Base-by-base conservation (phyloP, 805 yeast species). In the Allodekkera sacchari region DNA sequence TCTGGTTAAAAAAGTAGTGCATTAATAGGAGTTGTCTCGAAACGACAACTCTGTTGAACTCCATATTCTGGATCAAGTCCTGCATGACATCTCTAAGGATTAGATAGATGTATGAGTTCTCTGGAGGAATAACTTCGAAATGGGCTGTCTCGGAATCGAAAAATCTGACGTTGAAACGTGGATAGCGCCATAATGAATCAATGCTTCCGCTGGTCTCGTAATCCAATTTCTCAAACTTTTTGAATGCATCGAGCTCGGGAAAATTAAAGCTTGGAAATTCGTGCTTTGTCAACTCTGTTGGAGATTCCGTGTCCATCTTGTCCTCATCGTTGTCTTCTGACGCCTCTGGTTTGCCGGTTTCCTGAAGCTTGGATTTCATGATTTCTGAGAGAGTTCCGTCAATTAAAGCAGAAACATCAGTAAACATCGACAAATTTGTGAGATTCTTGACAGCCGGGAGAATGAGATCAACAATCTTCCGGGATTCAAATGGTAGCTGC, bases 1-100 rank as follows among this genome's bases (percentile, higher is more conserved):
- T 71, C 8, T 73, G 65, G 39, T 72, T 67, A 62, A 87, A 87
- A 47, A 76, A 88, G 33, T 72, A 53, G 47, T 81, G 87, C 34
- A 92, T 57, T 6, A 78, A 72, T 19, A 84, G 68, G 27, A 92
- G 68, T 53, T 87, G 96, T 40, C 83, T 75, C 0, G 95, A 77
- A 7, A 84, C 94, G 41, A 83, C 92, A 28, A 73, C 74, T 49
- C 95, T 78, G 59, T 92, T 92, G 64, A 84, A 92, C 42, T 88
- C 94, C 61, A 89, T 61, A 43, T 80, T 75, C 38, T 80, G 76
- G 33, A 88, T 71, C 20, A 83, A 59, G 55, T 89, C 96, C 30
- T 71, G 68, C 22, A 78, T 64, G 21, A 83, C 61, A 50, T 92
- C 97, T 40, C 83, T 73, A 43, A 87, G 64, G 17, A 89, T 51